Base-by-base conservation (phyloP, 2,329 filamentous ascomycete genomes). In the Colletotrichum lindemuthianum region DNA sequence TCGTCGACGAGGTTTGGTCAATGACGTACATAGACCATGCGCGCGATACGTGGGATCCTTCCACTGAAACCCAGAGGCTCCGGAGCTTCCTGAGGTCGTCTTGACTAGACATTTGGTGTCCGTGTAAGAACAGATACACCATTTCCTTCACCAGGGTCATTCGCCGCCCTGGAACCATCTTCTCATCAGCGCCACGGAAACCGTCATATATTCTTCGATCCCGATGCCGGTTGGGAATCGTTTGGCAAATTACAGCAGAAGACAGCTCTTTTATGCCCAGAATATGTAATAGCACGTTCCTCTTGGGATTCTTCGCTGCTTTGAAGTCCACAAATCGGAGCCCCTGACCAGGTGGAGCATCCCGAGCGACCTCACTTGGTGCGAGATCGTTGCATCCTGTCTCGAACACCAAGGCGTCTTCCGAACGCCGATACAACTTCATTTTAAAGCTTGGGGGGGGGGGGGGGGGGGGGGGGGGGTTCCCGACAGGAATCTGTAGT, bases 341-440 rank as follows among this genome's bases (percentile, higher is more conserved):
- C 8, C 13, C 41, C 3, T n/a, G 41, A 13, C 41, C 15, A 9
- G 41, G 4, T 13, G 41, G 41, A n/a, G 15, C 6, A 8, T 9
- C 41, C 4, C 9, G 41, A 8, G 15, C 41, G 8, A 8, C 12
- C 6, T 15, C 6, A n/a, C 15, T 15, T 8, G 13, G 13, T 13
- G 10, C 41, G 10, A 13, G 3, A 43, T 84, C 83, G 55, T 85
- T 85, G 70, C 81, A 84, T 15, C 85, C 81, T 4, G 86, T 65
- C 0, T 80, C 59, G 1, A 87, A 74, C 0, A 24, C 5, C 24
- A 24, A 24, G 1, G 24, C 5, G 24, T 24, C 24, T 24, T 5
- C 24, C 24, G 24, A 24, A 24, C 24, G 24, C 24, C 24, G 24
- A 4, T 24, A 24, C 5, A 24, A 4, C 24, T 24, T 24, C 24